Evolutionary conservation across 805 yeast genomes (phyloP).

Genomic region (Zygoascus ofunaensis): DNA sequence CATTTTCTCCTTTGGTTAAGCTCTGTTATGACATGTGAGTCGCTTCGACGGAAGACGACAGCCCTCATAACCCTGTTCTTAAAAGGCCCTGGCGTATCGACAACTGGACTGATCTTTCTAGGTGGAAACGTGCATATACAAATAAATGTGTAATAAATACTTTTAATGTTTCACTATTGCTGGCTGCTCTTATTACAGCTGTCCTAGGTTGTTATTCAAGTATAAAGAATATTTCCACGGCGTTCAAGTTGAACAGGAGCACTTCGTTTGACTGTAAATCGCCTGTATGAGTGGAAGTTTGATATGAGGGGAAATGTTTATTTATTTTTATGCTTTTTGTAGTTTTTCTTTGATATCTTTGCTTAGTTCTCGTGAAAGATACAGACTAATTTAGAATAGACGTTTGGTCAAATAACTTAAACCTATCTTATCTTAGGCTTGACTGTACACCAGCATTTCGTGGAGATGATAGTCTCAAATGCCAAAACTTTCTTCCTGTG

Average conservation of each 20-base stretch:
- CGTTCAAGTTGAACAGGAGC: conserved; percentile 10
- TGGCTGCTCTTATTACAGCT: conserved; percentile 27
- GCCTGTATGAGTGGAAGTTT: conserved; percentile 12
- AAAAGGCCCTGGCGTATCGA: conserved; percentile 18
- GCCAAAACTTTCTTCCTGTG: too few species aligned
- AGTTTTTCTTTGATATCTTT: too few species aligned
- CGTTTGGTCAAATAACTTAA: too few species aligned
- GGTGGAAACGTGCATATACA: conserved; percentile 29
- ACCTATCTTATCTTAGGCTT: too few species aligned
- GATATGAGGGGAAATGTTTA: too few species aligned
- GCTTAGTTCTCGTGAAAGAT: too few species aligned
- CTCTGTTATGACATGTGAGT: conserved; percentile 21
- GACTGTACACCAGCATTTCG: too few species aligned
- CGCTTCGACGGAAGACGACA: conserved; percentile 25
- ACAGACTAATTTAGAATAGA: too few species aligned
- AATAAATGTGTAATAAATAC: conserved; percentile 20
- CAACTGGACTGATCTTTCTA: conserved; percentile 27
- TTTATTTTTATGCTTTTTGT: too few species aligned
- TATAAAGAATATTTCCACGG: conserved; percentile 12
- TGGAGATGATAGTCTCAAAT: too few species aligned
- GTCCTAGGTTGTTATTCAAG: conserved; percentile 26
- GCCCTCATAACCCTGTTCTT: conserved; percentile 18
- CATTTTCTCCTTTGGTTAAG: conserved; percentile 31
- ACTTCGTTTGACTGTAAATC: conserved; percentile 18
- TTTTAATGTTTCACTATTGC: conserved; percentile 20